Evolutionary conservation across 139 green algal genomes (phyloP).

Genomic region (Marvania coccoides): DNA sequence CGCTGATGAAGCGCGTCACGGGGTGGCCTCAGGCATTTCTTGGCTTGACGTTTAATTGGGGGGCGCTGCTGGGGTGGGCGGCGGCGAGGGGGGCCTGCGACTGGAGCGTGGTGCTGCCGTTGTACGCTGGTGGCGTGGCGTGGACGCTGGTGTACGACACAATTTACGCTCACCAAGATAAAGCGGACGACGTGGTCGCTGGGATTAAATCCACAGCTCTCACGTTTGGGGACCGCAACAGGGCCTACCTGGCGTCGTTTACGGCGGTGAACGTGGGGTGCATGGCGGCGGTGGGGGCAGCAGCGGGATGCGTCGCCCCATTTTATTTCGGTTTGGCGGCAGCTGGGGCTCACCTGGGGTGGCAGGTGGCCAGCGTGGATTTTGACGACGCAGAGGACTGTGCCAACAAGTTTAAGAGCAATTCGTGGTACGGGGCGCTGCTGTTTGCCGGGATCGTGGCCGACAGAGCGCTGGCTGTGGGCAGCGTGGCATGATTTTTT

Average conservation of each 20-base stretch:
- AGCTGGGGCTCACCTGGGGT: constrained; percentile 52
- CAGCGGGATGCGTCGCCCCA: constrained; percentile 16
- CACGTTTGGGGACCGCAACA: constrained; percentile 60
- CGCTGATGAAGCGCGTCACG: constrained; percentile 92
- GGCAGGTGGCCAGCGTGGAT: constrained; percentile 69
- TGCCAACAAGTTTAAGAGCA: constrained; percentile 83
- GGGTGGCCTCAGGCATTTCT: constrained; percentile 78
- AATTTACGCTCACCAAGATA: constrained; percentile 98
- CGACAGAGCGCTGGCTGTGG: constrained; percentile 53
- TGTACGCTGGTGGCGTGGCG: constrained; percentile 71
- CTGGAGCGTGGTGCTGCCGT: constrained; percentile 64
- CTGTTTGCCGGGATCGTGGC: constrained; percentile 71
- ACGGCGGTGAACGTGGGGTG: constrained; percentile 18
- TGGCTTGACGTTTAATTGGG: constrained; percentile 97
- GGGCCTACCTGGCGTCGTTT: constrained; percentile 48
- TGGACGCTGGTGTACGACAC: constrained; percentile 99
- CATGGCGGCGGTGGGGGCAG: constrained; percentile 28
- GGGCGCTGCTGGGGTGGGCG: constrained; percentile 85
- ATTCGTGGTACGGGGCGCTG: constrained; percentile 71
- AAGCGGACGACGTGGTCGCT: constrained; percentile 68
- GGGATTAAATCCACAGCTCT: constrained; percentile 91
- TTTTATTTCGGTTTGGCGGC: constrained; percentile 45
- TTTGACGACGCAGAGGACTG: constrained; percentile 68
- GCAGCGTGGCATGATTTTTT: too few relatives aligned
- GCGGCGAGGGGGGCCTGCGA: constrained; percentile 68